Base-by-base conservation (phyloP, 1,139 yeast genomes). In the Saccharomyces hybrid region DNA sequence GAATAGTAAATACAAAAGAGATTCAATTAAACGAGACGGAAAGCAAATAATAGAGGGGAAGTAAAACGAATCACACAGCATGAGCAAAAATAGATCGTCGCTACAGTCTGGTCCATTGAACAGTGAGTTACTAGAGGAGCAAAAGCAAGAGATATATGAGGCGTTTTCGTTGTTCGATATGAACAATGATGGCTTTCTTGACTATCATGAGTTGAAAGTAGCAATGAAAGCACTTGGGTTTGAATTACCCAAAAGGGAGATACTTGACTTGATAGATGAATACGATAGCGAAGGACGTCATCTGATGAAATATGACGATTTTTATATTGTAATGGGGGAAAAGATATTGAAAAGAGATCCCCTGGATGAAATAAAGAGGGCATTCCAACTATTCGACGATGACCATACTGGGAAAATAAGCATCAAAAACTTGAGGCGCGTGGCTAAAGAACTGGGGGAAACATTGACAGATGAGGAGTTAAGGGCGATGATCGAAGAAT, bases 401-500 rank as follows among this genome's bases (percentile, higher is more conserved):
- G 97, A 90, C 61, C 78, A 78, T 50, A 88, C 95, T 0, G 98
- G 99, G 0, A 86, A 84, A 68, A 93, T 95, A 55, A 76, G 87
- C 56, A 76, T 93, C 53, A 80, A 93, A 61, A 88, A 91, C 66
- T 77, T 95, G 56, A 82, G 95, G 70, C 79, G 95, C 57, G 96
- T 93, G 1, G 95, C 98, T 16, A 87, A 87, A 64, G 98, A 93
- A 61, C 73, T 95, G 58, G 97, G 97, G 1, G 99, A 95, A 70
- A 88, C 86, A 64, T 75, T 95, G 56, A 85, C 89, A 8, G 99
- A 93, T 61, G 96, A 90, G 57, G 99, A 95, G 65, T 76, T 95
- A 54, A 80, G 87, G 60, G 97, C 98, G 11, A 93, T 95, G 99
- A 93, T 95, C 61, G 97, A 91, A 59, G 99, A 93, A 71, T 95